Conservation (phyloP, 2,329 filamentous ascomycete genomes). For the Colletotrichum lini region DNA sequence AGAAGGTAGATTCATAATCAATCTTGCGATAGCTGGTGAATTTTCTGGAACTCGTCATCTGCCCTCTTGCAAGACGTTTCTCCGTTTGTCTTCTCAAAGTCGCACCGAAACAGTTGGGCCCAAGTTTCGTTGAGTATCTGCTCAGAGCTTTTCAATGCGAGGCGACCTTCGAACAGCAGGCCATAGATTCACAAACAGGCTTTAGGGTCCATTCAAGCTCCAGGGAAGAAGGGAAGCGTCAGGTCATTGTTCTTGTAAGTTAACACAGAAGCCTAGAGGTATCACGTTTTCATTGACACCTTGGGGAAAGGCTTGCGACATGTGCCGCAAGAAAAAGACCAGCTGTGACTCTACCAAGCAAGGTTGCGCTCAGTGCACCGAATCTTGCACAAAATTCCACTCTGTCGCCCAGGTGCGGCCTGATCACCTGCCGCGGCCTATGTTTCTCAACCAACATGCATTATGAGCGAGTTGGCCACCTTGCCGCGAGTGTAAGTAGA, state of each 20-base stretch:
- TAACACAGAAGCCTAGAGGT: neutral
- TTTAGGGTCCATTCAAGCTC: too few species aligned
- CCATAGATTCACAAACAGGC: neutral
- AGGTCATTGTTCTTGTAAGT: neutral
- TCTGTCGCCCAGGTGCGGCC: too few species aligned
- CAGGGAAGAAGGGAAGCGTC: neutral
- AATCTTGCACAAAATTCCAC: constrained; percentile 36
- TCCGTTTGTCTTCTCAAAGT: neutral
- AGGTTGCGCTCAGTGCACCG: constrained; percentile 48
- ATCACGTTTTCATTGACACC: neutral
- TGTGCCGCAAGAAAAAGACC: constrained; percentile 51
- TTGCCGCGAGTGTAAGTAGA: neutral
- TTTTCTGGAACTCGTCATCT: neutral
- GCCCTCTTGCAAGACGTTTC: neutral
- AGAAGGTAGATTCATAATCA: neutral
- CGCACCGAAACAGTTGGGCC: neutral
- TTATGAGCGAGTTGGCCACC: too few species aligned
- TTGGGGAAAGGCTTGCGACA: constrained; percentile 48
- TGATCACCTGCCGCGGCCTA: too few species aligned
- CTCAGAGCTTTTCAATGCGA: neutral
- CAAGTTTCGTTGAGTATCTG: neutral
- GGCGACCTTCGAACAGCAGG: neutral
- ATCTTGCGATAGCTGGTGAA: neutral
- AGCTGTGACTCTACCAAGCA: constrained; percentile 46
- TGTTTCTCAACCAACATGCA: too few species aligned